Evolutionary conservation across 345 rosid genomes (phyloP), one percentile per base, ranked within the genome.

Genomic region (Citrus maxima): DNA sequence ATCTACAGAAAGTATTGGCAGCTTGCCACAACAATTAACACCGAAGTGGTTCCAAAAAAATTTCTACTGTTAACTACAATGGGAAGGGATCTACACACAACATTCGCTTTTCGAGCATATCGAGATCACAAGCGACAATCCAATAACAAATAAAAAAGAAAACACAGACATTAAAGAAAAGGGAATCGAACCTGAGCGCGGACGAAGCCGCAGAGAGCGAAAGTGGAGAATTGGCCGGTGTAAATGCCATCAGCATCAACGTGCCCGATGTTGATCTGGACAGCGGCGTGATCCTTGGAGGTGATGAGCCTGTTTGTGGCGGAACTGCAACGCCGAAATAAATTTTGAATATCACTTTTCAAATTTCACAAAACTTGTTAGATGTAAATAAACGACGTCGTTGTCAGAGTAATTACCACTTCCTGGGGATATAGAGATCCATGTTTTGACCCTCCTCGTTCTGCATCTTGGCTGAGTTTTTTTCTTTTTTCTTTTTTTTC

Each of bases 381-480:
- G 9, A 46, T 13, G 51, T 46, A 46, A 46, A 46, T 3, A 27
- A 16, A 18, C 60, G 0, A 19, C 6, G 7, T 2, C 7, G 71
- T 34, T 14, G 22, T 40, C 22, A 12, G 8, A 5, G 4, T 10
- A 30, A 3, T 34, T 83, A 95, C 98, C 98, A 93, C 78, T 95
- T 95, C 79, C 99, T 89, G 24, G 98, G 98, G 85, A 91, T 92
- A 91, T 91, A 93, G 10, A 95, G 94, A 80, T 95, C 98, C 80
- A 92, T 93, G 81, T 85, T 82, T 5, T 89, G 87, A 5, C 98
- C 99, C 78, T 92, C 98, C 35, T 96, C 98, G 93, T 94, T 96
- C 89, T 96, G 97, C 99, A 96, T 94, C 88, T 88, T 93, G 87
- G 60, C 85, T 27, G 72, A 54, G 6, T 3, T 34, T 68, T 32